These are phyloP conservation scores for Pseudevernia furfuracea DNA, from an alignment of 495 filamentous ascomycete species.

Conservation along the genomic window DNA sequence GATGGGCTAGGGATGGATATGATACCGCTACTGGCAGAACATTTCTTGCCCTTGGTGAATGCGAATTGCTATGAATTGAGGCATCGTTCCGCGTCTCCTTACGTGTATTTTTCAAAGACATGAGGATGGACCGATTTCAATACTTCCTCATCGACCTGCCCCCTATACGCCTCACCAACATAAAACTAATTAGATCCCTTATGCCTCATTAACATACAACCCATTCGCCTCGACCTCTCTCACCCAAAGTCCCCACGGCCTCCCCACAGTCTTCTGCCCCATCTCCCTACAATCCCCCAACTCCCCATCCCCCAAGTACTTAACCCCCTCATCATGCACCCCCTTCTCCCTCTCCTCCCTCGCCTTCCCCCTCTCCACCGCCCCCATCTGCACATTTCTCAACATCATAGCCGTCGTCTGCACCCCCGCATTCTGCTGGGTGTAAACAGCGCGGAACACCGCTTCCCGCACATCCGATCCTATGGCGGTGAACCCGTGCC, in stretches of 20 bases:
- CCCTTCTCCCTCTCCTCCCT: neutral
- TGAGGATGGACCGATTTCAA: neutral
- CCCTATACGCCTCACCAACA: neutral
- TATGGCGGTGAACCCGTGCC: conserved; percentile 42
- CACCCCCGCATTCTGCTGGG: conserved; percentile 38
- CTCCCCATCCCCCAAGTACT: conserved; percentile 1
- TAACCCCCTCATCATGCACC: neutral
- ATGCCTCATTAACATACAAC: neutral
- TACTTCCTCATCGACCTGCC: neutral
- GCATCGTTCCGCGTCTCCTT: neutral
- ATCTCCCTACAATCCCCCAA: neutral
- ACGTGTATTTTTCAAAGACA: neutral
- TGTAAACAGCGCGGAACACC: conserved; percentile 41
- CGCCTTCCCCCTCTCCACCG: neutral
- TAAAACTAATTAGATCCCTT: no score
- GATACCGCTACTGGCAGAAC: neutral
- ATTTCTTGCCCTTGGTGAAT: neutral
- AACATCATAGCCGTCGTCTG: conserved; percentile 31
- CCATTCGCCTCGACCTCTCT: neutral
- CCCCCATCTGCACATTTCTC: neutral
- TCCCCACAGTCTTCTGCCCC: neutral
- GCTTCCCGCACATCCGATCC: conserved; percentile 34
- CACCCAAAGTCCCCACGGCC: neutral
- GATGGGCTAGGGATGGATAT: neutral
- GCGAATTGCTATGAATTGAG: neutral